Conservation (phyloP, 495 filamentous ascomycete species). For the Trichoderma virens region DNA sequence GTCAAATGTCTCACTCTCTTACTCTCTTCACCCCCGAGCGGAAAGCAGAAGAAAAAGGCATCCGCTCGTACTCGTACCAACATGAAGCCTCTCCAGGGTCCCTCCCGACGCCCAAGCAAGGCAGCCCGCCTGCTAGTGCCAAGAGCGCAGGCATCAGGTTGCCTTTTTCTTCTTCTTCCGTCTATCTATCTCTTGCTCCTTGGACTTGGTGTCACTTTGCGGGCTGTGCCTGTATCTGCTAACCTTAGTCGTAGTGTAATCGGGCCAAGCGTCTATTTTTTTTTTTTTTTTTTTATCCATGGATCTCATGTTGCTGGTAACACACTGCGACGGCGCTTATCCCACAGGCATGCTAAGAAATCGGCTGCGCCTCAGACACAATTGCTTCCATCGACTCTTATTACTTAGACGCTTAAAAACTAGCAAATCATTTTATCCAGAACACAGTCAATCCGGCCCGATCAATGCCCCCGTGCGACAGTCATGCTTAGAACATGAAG, state of each 20-base stretch:
- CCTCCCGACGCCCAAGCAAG: background rate
- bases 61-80: too few relatives aligned
- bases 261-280: background rate
- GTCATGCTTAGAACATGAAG: too few relatives aligned
- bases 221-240: background rate
- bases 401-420: background rate
- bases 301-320: background rate
- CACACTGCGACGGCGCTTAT: constrained; percentile 1
- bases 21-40: too few relatives aligned
- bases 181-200: background rate
- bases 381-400: background rate
- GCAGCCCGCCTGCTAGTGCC: background rate
- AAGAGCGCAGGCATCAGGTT: background rate
- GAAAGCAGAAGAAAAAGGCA: background rate
- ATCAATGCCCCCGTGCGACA: too few relatives aligned
- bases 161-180: background rate
- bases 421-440: too few relatives aligned
- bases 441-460: too few relatives aligned
- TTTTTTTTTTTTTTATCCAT: too few relatives aligned
- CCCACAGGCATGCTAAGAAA: background rate
- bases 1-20: background rate
- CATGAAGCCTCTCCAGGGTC: background rate
- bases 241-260: background rate
- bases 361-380: background rate
- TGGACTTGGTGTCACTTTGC: background rate